Conservation (phyloP, 2,329 filamentous ascomycete species). For the Lecanicillium sp. region DNA sequence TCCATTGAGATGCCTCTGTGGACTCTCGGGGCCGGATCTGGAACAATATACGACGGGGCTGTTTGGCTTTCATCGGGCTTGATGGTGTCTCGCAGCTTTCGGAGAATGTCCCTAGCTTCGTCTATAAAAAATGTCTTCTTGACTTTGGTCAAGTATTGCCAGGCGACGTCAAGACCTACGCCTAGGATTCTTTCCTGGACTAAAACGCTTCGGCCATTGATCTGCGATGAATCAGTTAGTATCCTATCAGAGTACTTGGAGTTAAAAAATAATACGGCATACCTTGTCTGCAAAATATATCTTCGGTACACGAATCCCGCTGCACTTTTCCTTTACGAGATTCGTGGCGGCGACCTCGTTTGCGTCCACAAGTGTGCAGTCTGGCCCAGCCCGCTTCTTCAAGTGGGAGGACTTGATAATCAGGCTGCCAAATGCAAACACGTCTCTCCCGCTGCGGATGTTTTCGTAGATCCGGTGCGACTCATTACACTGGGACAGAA, state of each 20-base stretch:
- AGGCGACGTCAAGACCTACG: constrained; percentile 26
- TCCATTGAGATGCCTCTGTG: background rate
- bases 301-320: constrained; percentile 22
- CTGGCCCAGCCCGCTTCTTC: constrained; percentile 13
- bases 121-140: constrained; percentile 26
- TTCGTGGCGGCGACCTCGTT: constrained; percentile 29
- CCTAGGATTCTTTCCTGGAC: constrained; percentile 31
- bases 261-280: constrained; percentile 6
- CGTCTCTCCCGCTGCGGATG: constrained; percentile 27
- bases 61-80: constrained; percentile 6
- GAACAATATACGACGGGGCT: background rate
- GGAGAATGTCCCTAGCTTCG: constrained; percentile 25
- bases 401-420: constrained; percentile 31
- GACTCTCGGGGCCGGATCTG: background rate
- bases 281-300: constrained; percentile 32
- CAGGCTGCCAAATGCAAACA: constrained; percentile 32
- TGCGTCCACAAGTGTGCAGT: constrained; percentile 31
- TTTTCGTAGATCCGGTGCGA: constrained; percentile 22
- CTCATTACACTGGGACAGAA: constrained; percentile 22
- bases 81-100: constrained; percentile 18
- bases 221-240: constrained; percentile 14
- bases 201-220: constrained; percentile 25
- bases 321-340: constrained; percentile 21
- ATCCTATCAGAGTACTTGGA: background rate
- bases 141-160: constrained; percentile 23